Evolutionary conservation across 1,139 yeast species (phyloP).

Genomic region (Debaryomyces psychrophilus): DNA sequence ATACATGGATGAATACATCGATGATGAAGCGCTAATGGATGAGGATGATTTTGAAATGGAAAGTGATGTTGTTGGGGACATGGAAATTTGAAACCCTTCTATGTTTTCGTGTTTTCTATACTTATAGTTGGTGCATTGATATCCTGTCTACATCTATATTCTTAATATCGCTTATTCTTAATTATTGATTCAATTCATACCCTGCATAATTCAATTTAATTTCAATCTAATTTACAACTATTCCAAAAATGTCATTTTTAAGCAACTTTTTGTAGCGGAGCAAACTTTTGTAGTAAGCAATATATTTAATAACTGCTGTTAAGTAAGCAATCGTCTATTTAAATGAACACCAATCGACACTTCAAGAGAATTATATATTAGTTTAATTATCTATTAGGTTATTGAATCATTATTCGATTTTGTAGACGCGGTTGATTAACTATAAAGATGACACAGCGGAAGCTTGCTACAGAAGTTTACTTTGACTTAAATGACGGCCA

Average conservation of each 20-base stretch:
- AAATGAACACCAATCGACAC: background rate
- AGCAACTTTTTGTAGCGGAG: background rate
- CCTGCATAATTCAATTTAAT: background rate
- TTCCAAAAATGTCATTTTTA: background rate
- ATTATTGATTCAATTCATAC: background rate
- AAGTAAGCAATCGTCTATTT: background rate
- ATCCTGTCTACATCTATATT: background rate
- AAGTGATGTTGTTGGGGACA: conserved; percentile 39
- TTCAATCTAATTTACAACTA: background rate
- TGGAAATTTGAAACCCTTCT: conserved; percentile 27
- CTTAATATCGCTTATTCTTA: background rate
- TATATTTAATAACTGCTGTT: background rate
- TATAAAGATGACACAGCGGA: conserved; percentile 7
- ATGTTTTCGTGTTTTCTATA: background rate
- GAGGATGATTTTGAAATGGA: conserved; percentile 32
- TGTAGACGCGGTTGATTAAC: background rate
- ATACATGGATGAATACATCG: conserved; percentile 24
- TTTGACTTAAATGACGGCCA: conserved; percentile 35
- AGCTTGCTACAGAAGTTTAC: conserved; percentile 26
- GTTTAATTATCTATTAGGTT: background rate
- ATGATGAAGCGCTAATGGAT: conserved; percentile 35
- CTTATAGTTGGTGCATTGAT: background rate
- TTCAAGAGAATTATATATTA: no score
- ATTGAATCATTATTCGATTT: background rate
- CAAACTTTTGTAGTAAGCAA: background rate